Base-by-base conservation (phyloP, 768 basidiomycete species). In the Russula brevipes region DNA sequence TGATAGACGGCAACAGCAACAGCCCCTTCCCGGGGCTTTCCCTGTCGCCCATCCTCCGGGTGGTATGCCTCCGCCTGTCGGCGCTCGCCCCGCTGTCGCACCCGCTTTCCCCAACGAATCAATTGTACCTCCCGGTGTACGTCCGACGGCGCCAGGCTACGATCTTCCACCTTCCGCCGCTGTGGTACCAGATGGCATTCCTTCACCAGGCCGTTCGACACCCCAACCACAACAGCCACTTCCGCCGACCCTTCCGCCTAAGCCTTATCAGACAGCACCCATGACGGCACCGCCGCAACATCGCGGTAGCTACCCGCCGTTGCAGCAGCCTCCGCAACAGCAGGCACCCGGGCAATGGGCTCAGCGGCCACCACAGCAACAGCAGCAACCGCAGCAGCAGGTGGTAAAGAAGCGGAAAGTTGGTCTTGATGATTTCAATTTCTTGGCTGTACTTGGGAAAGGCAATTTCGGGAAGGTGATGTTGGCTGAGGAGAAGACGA, bases 391-490 rank as follows among this genome's bases (percentile, higher is more conserved):
- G 47, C 80, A 81, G 58, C 76, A 78, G 39, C 75, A 75, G 38
- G 62, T 70, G 12, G 66, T 64, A 14, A 73, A 79, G 31, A 87
- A 87, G 74, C 84, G 94, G 57, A 96, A 95, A 74, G 91, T 99
- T 65, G 94, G 95, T 1, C 80, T 99, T 44, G 95, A 98, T 72
- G 97, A 98, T 73, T 99, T 99, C 81, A 98, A 98, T 71, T 98
- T 99, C 81, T 78, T 99, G 59, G 94, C 97, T 31, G 97, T 99
- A 16, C 84, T 99, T 42, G 97, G 97, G 54, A 98, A 98, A 77
- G 97, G 97, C 70, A 99, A 98, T 76, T 99, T 99, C 72, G 97
- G 97, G 60, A 99, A 99, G 75, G 97, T 99, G 76, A 99, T 99
- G 97, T 78, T 99, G 63, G 97, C 97, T 10, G 97, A 99, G 76